Evolutionary conservation across 306 rosid species (phyloP), one percentile per base, ranked within the genome.

Genomic region (Castanea mollissima): DNA sequence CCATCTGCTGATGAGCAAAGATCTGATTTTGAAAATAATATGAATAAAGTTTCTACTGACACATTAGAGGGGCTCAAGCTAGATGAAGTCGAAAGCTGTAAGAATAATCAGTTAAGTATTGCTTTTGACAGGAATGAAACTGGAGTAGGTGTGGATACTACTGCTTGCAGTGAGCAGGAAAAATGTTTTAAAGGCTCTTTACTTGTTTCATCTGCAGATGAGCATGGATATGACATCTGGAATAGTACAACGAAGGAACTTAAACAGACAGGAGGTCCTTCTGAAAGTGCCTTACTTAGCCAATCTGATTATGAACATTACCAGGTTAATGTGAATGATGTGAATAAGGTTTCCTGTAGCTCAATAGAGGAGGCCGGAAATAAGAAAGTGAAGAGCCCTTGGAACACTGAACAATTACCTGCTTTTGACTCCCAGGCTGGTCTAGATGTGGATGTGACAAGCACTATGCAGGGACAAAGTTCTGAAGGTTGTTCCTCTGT

Each of bases 301-400:
- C 75, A n/a, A 18, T 74, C 57, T 35, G 80, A 23, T 51, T 34
- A 78, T 60, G 78, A 72, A 82, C 83, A 60, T 57, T 63, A 65
- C 60, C 71, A 74, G 71, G 79, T 80, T 64, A 64, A 46, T 74
- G 81, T 78, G 64, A 74, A 74, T 73, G 80, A 75, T 34, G 86
- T 64, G 75, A 81, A 86, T 60, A 67, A 34, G 13, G 68, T 82
- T 19, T 77, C 73, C 52, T 44, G 65, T 67, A 74, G 85, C 86
- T 81, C 78, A 81, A 70, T 83, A 55, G 79, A 83, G 74, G 83
- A 63, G 16, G 64, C 85, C 59, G 38, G 76, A 69, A 73, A 80
- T 55, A 87, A 85, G 65, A 81, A 73, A 79, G 83, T 80, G 80
- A 86, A 78, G 72, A 73, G 75, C n/a, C 79, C 76, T 72, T 82